Evolutionary conservation across 371 early-diverging fungal species (phyloP).

Genomic region (Dinochytrium kinnereticum): DNA sequence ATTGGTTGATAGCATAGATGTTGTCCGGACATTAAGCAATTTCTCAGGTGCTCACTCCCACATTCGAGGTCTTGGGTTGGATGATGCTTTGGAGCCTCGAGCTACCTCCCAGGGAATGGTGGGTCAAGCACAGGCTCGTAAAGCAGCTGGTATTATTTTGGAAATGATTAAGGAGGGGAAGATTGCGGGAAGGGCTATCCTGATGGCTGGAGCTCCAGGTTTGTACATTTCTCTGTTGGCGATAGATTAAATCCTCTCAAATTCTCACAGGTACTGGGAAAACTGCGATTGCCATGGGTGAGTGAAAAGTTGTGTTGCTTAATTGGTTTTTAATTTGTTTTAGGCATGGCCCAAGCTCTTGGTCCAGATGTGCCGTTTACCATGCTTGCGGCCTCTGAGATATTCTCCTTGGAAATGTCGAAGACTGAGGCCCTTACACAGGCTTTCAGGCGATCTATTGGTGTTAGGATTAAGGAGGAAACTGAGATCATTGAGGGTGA

Average conservation of each 20-base stretch:
- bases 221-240: neutral
- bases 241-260: neutral
- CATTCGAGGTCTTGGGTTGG: constrained; percentile 68
- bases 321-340: constrained; percentile 5
- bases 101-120: constrained; percentile 95
- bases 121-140: constrained; percentile 94
- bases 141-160: constrained; percentile 85
- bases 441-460: constrained; percentile 96
- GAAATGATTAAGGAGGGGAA: constrained; percentile 65
- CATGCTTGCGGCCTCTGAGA: constrained; percentile 94
- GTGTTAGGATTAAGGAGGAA: constrained; percentile 97
- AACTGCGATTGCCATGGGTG: constrained; percentile 69
- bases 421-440: constrained; percentile 99
- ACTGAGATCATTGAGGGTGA: constrained; percentile 99
- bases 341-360: constrained; percentile 88
- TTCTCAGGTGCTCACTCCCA: constrained; percentile 95
- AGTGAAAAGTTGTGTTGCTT: constrained; percentile 1
- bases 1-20: constrained; percentile 39
- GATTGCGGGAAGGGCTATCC: constrained; percentile 63
- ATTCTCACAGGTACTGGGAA: constrained; percentile 64
- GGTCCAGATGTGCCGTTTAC: constrained; percentile 97
- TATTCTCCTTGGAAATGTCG: constrained; percentile 97
- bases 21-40: neutral
- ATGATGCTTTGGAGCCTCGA: constrained; percentile 89
- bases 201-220: constrained; percentile 65